Percentiles rank a stretch among this genome's conserved stretches.
Conservation (phyloP, 2,329 filamentous ascomycete genomes). For the Rhynchosporium graminicola region DNA sequence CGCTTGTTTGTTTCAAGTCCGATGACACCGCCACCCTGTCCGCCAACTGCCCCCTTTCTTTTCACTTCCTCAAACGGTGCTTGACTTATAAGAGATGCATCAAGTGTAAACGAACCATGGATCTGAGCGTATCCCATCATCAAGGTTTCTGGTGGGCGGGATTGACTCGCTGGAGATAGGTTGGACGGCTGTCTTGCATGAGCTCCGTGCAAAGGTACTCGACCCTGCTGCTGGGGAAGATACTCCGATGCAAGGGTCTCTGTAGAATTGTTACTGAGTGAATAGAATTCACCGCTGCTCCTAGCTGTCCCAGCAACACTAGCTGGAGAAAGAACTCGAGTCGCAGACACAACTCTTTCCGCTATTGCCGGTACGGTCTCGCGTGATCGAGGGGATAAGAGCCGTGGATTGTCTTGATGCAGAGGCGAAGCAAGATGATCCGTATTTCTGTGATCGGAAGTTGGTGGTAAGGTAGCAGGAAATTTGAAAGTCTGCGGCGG, state of each 20-base stretch:
- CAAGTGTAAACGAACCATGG: conserved; percentile 86
- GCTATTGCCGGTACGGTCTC: conserved; percentile 50
- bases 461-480: conserved; percentile 47
- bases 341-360: conserved; percentile 59
- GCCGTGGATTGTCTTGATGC: conserved; percentile 24
- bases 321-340: conserved; percentile 73
- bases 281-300: conserved; percentile 94
- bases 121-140: conserved; percentile 99
- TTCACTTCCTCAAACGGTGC: conserved; percentile 94
- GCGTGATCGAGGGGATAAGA: conserved; percentile 36
- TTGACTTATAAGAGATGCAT: conserved; percentile 87
- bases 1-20: conserved; percentile 73
- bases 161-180: conserved; percentile 45
- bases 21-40: conserved; percentile 83
- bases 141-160: conserved; percentile 69
- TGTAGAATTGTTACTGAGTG: conserved; percentile 89
- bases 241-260: conserved; percentile 94
- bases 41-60: conserved; percentile 84
- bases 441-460: conserved; percentile 23
- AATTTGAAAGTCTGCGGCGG: conserved; percentile 57
- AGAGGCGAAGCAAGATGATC: conserved; percentile 19
- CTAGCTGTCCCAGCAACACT: conserved; percentile 78
- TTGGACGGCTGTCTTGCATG: conserved; percentile 48
- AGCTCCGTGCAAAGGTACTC: conserved; percentile 47
- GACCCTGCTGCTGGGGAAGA: conserved; percentile 53